phyloP scores from a whole-genome alignment of 2,329 filamentous ascomycete genomes.

The Dryadomyces quercivorus region DNA sequence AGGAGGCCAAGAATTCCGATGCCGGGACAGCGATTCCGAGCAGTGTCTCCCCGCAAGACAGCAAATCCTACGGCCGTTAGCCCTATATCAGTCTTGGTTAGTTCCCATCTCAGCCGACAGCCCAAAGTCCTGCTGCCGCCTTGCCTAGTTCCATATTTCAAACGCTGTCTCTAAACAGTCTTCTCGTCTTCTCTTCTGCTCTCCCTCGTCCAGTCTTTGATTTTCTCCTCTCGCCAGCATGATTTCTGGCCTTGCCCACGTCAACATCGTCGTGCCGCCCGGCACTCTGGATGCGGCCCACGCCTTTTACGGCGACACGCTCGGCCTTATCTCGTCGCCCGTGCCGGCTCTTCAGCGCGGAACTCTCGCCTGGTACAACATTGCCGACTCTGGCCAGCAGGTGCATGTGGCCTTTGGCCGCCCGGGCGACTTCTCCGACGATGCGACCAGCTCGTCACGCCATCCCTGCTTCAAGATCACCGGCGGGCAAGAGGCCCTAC shows the following conservation, averaged over 20 bases:
- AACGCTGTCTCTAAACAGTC: background rate
- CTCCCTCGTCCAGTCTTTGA: background rate
- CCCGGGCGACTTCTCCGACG: conserved; percentile 16
- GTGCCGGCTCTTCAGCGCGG: conserved; percentile 40
- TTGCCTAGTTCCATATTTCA: background rate
- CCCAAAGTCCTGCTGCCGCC: no score
- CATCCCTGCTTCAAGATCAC: conserved; percentile 47
- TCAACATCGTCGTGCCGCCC: conserved; percentile 45
- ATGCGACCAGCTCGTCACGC: conserved; percentile 24
- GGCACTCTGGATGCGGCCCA: conserved; percentile 37
- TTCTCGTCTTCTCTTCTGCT: background rate
- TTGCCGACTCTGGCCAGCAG: conserved; percentile 40
- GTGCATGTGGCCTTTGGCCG: conserved; percentile 40
- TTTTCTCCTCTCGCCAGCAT: conserved; percentile 3
- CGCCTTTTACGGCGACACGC: conserved; percentile 42
- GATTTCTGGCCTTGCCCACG: conserved; percentile 26
- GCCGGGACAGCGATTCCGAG: no score
- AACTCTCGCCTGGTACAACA: conserved; percentile 47
- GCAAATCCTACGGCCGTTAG: no score
- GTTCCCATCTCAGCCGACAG: no score
- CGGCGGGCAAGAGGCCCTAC: conserved; percentile 31
- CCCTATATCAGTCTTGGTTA: no score
- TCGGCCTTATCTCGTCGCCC: conserved; percentile 37
- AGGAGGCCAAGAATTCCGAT: background rate
- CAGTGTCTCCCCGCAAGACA: no score